Conservation (phyloP, 1,284 basidiomycete genomes). For the Leccinum fallax region DNA sequence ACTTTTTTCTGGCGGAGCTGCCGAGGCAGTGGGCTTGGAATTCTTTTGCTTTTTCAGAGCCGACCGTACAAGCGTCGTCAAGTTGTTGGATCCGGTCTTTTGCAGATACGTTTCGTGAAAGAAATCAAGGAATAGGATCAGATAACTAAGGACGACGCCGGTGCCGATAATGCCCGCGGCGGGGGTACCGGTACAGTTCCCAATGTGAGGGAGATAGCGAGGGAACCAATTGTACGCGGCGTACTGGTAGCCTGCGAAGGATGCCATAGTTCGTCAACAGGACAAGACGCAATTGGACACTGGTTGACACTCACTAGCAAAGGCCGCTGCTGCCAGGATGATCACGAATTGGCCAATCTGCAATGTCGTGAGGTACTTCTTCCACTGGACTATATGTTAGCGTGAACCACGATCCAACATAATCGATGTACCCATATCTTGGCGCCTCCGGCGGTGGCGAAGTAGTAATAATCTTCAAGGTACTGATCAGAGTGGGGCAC, state of each 20-base stretch:
- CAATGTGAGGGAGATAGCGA: slow-evolving; percentile 13
- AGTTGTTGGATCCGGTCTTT: slow-evolving; percentile 10
- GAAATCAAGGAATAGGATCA: slow-evolving; percentile 59
- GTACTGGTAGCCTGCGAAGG: slow-evolving; percentile 14
- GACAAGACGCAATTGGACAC: background rate
- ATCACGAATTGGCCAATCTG: slow-evolving; percentile 94
- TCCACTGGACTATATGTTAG: slow-evolving; percentile 62
- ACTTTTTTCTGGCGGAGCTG: background rate
- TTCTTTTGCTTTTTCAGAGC: background rate
- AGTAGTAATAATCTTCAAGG: slow-evolving; percentile 88
- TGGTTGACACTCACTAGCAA: slow-evolving; percentile 9
- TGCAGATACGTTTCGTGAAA: slow-evolving; percentile 79
- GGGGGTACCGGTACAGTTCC: slow-evolving; percentile 16
- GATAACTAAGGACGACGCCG: slow-evolving; percentile 15
- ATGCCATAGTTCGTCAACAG: background rate
- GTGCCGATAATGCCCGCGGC: slow-evolving; percentile 3
- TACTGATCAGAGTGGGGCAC: slow-evolving; percentile 10
- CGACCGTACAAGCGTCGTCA: background rate
- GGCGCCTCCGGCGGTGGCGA: slow-evolving; percentile 88
- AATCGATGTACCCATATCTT: slow-evolving; percentile 79
- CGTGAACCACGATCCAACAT: slow-evolving; percentile 6
- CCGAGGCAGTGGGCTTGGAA: slow-evolving; percentile 1
- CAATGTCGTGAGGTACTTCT: slow-evolving; percentile 90
- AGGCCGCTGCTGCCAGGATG: slow-evolving; percentile 51
- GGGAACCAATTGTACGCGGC: slow-evolving; percentile 20